phyloP scores from a whole-genome alignment of 176 grass and related monocot species.

The Dendrocalamus sinicus region DNA sequence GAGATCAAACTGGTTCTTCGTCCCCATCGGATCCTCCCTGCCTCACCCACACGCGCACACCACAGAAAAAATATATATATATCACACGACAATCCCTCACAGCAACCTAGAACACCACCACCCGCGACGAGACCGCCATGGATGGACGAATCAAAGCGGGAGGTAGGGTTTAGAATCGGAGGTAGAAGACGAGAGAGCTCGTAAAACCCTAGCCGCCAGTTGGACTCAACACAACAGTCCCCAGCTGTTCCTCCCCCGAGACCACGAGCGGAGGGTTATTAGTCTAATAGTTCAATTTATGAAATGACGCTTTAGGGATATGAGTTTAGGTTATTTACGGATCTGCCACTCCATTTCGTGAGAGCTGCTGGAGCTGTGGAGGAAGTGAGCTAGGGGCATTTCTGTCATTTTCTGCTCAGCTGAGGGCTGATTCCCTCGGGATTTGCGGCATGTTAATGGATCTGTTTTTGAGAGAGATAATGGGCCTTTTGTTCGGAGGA shows the following conservation, averaged over 20 bases:
- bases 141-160: background rate
- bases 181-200: conserved; percentile 5
- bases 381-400: accelerated
- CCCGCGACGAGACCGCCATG: conserved; percentile 46
- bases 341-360: background rate
- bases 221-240: conserved; percentile 12
- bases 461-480: too few species aligned
- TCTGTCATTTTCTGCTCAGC: background rate
- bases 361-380: too few species aligned
- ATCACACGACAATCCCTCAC: background rate
- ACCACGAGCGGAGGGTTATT: background rate
- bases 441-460: too few species aligned
- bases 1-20: conserved; percentile 77
- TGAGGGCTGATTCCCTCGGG: background rate
- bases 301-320: background rate
- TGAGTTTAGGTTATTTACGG: accelerated
- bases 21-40: conserved; percentile 48
- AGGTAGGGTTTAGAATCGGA: conserved; percentile 20
- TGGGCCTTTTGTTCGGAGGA: too few species aligned
- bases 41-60: background rate
- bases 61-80: background rate
- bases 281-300: background rate
- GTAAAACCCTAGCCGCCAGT: conserved; percentile 67
- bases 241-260: background rate
- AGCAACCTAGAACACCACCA: conserved; percentile 23